Percentiles rank a stretch among this genome's conserved stretches.
These are phyloP conservation scores for Cystofilobasidium capitatum DNA, from an alignment of 768 basidiomycete genomes.

Conservation along the genomic window DNA sequence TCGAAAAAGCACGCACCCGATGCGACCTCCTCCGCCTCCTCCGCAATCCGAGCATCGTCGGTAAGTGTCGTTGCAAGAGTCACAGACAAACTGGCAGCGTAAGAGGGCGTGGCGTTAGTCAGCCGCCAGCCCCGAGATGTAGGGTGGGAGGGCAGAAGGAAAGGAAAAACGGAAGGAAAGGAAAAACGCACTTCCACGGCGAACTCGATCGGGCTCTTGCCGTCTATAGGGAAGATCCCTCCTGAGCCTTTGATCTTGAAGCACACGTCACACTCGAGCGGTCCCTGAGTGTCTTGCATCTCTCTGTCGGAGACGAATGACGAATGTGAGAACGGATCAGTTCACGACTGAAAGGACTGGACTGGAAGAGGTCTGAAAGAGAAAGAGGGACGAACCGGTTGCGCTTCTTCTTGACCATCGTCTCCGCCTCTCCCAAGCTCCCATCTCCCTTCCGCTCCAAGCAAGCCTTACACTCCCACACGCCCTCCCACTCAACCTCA, in stretches of 20 bases:
- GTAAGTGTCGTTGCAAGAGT: constrained; percentile 29
- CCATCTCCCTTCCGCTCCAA: background rate
- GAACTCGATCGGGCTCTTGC: constrained; percentile 11
- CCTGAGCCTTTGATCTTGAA: constrained; percentile 14
- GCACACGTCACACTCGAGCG: constrained; percentile 24
- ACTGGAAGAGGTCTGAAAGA: too few relatives aligned
- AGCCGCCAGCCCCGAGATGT: too few relatives aligned
- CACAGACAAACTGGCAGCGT: constrained; percentile 28
- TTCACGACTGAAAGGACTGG: too few relatives aligned
- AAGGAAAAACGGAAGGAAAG: background rate
- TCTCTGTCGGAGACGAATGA: background rate
- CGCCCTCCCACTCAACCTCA: constrained; percentile 25
- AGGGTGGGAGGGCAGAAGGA: background rate
- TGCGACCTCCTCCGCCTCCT: constrained; percentile 30
- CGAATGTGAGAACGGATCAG: background rate
- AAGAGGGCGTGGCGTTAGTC: background rate
- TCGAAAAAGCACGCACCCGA: constrained; percentile 27
- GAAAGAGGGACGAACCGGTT: background rate
- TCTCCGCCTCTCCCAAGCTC: background rate
- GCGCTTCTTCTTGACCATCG: background rate
- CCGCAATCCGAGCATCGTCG: constrained; percentile 33
- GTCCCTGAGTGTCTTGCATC: constrained; percentile 1
- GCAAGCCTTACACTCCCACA: constrained; percentile 17
- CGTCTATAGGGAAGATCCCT: constrained; percentile 11
- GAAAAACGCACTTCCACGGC: constrained; percentile 15